Base-by-base conservation (phyloP, 257 asterid genomes). In the Gentiana macrophylla region DNA sequence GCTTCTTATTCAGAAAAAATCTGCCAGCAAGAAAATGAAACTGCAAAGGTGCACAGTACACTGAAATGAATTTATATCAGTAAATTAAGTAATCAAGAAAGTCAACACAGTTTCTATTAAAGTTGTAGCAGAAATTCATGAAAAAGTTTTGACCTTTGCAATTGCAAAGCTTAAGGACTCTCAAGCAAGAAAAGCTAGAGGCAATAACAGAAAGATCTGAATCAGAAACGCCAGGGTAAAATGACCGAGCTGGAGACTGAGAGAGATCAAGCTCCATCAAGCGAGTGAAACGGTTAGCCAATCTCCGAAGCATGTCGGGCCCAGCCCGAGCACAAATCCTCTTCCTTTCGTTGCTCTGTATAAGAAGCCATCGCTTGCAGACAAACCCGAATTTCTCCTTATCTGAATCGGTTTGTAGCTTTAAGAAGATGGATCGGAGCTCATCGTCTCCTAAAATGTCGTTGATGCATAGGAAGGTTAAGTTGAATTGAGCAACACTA, bases 201-300 rank as follows among this genome's bases (percentile, higher is more conserved):
- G 94, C 92, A 63, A 91, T 77, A 0, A 83, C 88, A 44, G 84
- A 66, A 32, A 91, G 95, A 81, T 91, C 95, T 60, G 84, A 71
- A 60, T 91, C 95, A 33, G 90, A 79, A 58, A 91, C 95, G 52
- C 98, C 98, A 13, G 96, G 98, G 49, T 72, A 87, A 73, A 84
- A 91, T 32, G 98, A 91, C 66, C 98, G 81, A 1, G 98, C 81
- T 10, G 72, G 49, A 6, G 96, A 91, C 65, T 87, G 95, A 13
- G 96, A 77, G 11, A 87, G 89, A 79, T 87, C 96, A 34, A 91
- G 94, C 49, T 83, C 88, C 49, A 54, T 61, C 68, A 91, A 76
- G 45, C 73, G 80, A 60, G 84, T 81, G 74, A 91, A 91, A 12
- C 98, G 73, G 64, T 81, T 83, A 9, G 96, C 95, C 53, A 91